Evolutionary conservation across 768 basidiomycete genomes (phyloP), one percentile per base, ranked within the genome.

Genomic region (Trichaptum fuscoviolaceum): DNA sequence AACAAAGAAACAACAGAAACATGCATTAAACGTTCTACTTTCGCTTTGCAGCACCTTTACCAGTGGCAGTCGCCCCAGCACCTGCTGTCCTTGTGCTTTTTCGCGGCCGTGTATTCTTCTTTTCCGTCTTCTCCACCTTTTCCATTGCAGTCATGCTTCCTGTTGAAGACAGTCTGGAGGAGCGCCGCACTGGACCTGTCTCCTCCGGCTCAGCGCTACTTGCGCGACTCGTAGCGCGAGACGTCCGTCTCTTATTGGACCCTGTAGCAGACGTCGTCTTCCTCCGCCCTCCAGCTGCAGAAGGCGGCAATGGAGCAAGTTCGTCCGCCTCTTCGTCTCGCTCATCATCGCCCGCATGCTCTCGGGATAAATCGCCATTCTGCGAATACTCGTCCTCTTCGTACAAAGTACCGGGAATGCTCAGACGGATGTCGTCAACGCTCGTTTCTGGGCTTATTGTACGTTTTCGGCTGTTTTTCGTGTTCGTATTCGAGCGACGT

Each of bases 111-210:
- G 12, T 25, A 24, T 25, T 25, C 30, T 25, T 34, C 23, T 61
- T 61, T 18, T 25, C 59, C 24, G 42, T 5, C 42, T 52, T 52
- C 42, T 52, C 42, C 15, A 12, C 2, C 42, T 52, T 52, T 6
- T 61, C 59, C 3, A 2, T 24, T 17, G 59, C 58, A 4, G 73
- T 75, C 27, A 75, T 74, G 6, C 20, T 52, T 52, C 42, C 42
- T 15, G 75, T 73, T 8, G 71, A 72, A 9, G 79, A 80, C 30
- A 80, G 72, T 58, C 79, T 73, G 34, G 79, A 78, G n/a, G 79
- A 81, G 27, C 80, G 75, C 23, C 80, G 71, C 10, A 73, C 71
- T 7, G 73, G 70, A n/a, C 76, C 71, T 64, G 67, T 71, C 63
- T 65, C 64, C 24, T 75, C 73, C 24, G 70, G 66, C 27, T 66